A percentile compares a stretch with the other conserved stretches of the same genome.
phyloP scores from a whole-genome alignment of 495 filamentous ascomycete species.

The Hyaloscypha bicolor region DNA sequence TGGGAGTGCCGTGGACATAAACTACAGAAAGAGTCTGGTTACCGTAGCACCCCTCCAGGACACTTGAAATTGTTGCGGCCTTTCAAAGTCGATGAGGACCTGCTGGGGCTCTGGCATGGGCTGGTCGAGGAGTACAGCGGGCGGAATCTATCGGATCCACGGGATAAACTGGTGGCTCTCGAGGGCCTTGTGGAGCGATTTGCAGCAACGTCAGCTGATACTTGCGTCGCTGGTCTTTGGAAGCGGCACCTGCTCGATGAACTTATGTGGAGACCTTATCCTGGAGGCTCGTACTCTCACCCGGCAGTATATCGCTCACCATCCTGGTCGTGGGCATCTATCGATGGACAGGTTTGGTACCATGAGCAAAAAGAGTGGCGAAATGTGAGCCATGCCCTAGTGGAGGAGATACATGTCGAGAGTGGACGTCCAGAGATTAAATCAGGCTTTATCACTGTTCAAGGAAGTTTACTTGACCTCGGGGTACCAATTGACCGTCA shows the following conservation, averaged over 20 bases:
- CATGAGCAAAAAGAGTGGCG: constrained; percentile 9
- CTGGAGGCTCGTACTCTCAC: not conserved
- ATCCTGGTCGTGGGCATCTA: constrained; percentile 17
- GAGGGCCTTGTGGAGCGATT: constrained; percentile 31
- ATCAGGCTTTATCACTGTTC: not conserved
- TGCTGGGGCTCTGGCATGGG: not conserved
- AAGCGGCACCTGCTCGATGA: constrained; percentile 22
- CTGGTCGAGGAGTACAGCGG: constrained; percentile 35
- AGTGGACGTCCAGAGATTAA: too few relatives aligned
- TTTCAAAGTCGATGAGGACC: not conserved
- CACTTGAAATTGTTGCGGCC: not conserved
- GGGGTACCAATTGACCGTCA: not conserved
- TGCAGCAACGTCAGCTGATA: not conserved
- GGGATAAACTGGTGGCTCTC: constrained; percentile 40
- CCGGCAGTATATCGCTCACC: not conserved
- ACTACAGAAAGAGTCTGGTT: constrained; percentile 26
- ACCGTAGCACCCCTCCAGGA: constrained; percentile 1
- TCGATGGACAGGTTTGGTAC: constrained; percentile 17
- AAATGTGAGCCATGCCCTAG: constrained; percentile 8
- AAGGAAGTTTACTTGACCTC: constrained; percentile 2
- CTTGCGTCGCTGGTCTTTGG: constrained; percentile 17
- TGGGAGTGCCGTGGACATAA: constrained; percentile 16
- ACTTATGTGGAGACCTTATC: constrained; percentile 7
- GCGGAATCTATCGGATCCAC: constrained; percentile 32
- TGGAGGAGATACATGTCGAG: constrained; percentile 7